Conservation (phyloP, 306 rosid genomes). For the Dryas octopetala region DNA sequence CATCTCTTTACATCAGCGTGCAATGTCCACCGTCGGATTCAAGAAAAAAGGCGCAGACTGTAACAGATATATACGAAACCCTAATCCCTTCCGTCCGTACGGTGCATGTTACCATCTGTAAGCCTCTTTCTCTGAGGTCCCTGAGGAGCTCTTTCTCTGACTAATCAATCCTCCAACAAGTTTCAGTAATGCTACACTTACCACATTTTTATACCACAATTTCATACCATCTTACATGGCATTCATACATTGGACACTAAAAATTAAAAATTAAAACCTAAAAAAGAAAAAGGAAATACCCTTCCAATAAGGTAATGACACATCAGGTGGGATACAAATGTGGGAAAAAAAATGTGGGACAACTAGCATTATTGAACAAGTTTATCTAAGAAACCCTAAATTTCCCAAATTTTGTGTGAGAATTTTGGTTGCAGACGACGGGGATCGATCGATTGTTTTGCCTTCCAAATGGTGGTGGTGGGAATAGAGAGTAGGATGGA, state of each 20-base stretch:
- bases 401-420: conserved; percentile 9
- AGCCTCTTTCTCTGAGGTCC: background rate
- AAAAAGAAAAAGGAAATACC: no score
- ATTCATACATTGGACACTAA: no score
- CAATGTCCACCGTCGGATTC: background rate
- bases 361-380: no score
- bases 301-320: no score
- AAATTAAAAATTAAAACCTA: no score
- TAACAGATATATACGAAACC: background rate
- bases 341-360: no score
- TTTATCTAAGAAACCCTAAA: conserved; percentile 20
- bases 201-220: no score
- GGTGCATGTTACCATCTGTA: background rate
- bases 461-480: conserved; percentile 31
- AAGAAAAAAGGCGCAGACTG: background rate
- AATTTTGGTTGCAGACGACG: conserved; percentile 37
- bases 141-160: background rate
- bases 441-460: background rate
- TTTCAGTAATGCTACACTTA: no score
- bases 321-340: no score
- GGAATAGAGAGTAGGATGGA: conserved; percentile 47
- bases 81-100: background rate
- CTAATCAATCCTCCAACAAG: background rate
- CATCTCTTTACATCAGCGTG: background rate
- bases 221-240: no score